Percentiles rank a stretch among this genome's conserved stretches.
Evolutionary conservation across 441 rosid genomes (phyloP).

Genomic region (Corymbia citriodora): DNA sequence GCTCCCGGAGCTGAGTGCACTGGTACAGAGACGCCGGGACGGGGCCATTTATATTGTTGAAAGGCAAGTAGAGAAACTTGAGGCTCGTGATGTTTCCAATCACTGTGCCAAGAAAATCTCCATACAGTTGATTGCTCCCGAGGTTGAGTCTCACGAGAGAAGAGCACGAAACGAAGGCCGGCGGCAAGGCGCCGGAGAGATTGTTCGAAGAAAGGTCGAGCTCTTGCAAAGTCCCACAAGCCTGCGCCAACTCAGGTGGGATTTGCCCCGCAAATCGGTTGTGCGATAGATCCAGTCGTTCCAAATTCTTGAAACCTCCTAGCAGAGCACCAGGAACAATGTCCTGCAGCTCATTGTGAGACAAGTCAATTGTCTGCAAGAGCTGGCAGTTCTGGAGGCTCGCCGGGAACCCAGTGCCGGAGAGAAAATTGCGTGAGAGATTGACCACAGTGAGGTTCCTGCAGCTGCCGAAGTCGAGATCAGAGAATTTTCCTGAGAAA

Average conservation of each 20-base stretch:
- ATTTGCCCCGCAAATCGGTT: constrained; percentile 54
- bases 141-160: constrained; percentile 55
- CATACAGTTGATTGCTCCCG: constrained; percentile 64
- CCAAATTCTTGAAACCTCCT: constrained; percentile 45
- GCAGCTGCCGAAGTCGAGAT: constrained; percentile 52
- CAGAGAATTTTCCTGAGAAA: constrained; percentile 59
- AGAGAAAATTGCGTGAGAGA: constrained; percentile 53
- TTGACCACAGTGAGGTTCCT: constrained; percentile 52
- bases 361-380: constrained; percentile 56
- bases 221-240: constrained; percentile 48
- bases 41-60: constrained; percentile 66
- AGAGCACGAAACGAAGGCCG: constrained; percentile 42
- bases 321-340: constrained; percentile 53
- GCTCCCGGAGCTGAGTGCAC: background rate
- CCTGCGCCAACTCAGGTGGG: constrained; percentile 54
- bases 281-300: constrained; percentile 50
- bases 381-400: constrained; percentile 49
- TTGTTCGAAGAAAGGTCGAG: constrained; percentile 75
- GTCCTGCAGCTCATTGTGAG: constrained; percentile 48
- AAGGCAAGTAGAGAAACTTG: constrained; percentile 48
- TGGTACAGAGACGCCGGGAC: background rate
- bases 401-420: constrained; percentile 46
- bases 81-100: constrained; percentile 55
- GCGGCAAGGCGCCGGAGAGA: constrained; percentile 62
- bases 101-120: constrained; percentile 62